Evolutionary conservation across 108 stramenopile genomes (phyloP).

Genomic region (Cyclostephanos tholiformis): DNA sequence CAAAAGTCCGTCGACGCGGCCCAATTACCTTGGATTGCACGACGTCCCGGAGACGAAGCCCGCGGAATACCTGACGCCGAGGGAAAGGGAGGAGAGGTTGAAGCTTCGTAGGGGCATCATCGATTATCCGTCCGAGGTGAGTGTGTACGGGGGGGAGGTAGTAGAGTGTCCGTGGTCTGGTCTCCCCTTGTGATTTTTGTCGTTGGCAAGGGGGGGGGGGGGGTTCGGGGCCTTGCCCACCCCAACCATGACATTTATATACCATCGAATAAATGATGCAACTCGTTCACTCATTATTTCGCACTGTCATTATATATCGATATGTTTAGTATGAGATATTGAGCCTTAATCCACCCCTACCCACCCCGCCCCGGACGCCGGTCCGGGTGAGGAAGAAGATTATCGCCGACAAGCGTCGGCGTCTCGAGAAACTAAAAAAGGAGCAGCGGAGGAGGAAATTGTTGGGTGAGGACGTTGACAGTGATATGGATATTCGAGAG

Average conservation of each 20-base stretch:
- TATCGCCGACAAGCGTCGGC: conserved; percentile 26
- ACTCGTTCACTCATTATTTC: background rate
- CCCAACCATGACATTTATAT: background rate
- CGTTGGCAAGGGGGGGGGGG: background rate
- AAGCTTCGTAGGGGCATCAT: conserved; percentile 53
- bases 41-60: conserved; percentile 23
- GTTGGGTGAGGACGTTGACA: conserved; percentile 23
- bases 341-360: conserved; percentile 74
- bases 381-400: conserved; percentile 38
- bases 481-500: background rate
- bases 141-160: background rate
- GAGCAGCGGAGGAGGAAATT: conserved; percentile 18
- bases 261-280: too few relatives aligned
- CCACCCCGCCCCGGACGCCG: conserved; percentile 62
- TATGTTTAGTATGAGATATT: conserved; percentile 61
- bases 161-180: background rate
- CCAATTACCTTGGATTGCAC: conserved; percentile 46
- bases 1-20: conserved; percentile 51
- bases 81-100: conserved; percentile 37
- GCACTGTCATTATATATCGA: conserved; percentile 7
- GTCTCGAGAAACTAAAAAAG: conserved; percentile 17
- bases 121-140: conserved; percentile 71
- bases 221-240: background rate
- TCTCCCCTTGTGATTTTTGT: background rate
- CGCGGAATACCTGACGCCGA: conserved; percentile 1